Evolutionary conservation across 495 filamentous ascomycete genomes (phyloP).

Genomic region (Jackrogersella minutella): DNA sequence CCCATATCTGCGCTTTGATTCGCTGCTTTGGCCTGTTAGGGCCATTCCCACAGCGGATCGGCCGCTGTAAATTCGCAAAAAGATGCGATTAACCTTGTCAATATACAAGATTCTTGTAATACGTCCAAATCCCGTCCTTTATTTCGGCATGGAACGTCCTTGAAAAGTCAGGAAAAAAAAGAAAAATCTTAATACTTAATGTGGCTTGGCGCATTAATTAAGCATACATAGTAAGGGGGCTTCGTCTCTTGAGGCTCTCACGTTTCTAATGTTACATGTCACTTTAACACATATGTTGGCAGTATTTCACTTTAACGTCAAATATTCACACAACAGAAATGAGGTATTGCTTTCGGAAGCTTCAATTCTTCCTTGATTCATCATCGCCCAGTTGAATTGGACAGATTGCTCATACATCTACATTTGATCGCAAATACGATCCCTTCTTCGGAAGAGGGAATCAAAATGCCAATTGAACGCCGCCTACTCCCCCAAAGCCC

Average conservation of each 20-base stretch:
- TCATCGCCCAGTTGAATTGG: conserved; percentile 39
- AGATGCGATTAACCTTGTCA: background rate
- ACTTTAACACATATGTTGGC: too few relatives aligned
- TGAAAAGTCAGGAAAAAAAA: background rate
- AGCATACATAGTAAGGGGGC: too few relatives aligned
- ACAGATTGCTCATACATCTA: conserved; percentile 26
- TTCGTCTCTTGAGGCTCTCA: background rate
- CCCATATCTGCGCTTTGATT: conserved; percentile 10
- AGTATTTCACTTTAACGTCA: background rate
- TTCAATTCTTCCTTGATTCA: conserved; percentile 28
- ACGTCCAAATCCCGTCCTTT: background rate
- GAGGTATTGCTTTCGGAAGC: conserved; percentile 23
- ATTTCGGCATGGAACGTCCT: conserved; percentile 7
- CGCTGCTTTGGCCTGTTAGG: background rate
- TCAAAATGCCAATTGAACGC: conserved; percentile 43
- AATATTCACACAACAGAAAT: background rate
- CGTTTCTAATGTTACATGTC: background rate
- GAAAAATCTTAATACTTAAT: background rate
- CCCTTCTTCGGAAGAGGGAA: conserved; percentile 33
- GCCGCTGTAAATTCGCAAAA: background rate
- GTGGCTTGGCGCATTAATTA: background rate
- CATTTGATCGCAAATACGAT: conserved; percentile 29
- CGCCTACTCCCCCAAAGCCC: conserved; percentile 48
- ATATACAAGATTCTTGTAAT: background rate
- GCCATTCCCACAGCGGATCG: background rate